Conservation (phyloP, 2,329 filamentous ascomycete species). For the Scedosporium dehoogii region DNA sequence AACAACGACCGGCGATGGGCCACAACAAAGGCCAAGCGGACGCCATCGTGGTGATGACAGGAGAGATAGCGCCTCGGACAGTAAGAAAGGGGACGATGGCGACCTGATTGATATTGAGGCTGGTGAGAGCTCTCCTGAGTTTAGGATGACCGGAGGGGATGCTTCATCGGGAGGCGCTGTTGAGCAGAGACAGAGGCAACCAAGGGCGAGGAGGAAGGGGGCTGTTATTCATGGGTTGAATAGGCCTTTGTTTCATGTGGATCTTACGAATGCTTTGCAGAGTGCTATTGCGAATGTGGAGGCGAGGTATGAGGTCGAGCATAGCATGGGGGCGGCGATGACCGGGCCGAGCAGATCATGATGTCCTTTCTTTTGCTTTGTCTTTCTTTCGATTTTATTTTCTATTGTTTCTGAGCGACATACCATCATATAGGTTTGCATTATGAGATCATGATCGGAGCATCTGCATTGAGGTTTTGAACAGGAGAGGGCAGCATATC, state of each 20-base stretch:
- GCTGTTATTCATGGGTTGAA: conserved; percentile 72
- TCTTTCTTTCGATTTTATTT: too few species aligned
- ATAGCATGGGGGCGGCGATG: neutral
- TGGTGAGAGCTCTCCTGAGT: too few species aligned
- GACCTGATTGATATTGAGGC: too few species aligned
- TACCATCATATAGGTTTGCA: too few species aligned
- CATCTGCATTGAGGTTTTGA: too few species aligned
- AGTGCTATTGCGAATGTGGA: conserved; percentile 75
- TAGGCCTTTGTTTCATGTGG: conserved; percentile 86
- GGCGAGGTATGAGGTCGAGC: conserved; percentile 29
- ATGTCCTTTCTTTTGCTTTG: neutral
- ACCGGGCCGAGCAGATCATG: neutral
- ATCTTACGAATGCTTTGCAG: conserved; percentile 80
- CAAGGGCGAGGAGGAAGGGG: conserved; percentile 37
- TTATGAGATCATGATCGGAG: too few species aligned
- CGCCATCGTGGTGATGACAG: neutral
- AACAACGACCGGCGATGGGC: neutral
- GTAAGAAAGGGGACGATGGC: too few species aligned
- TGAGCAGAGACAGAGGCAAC: conserved; percentile 45
- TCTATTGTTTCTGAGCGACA: too few species aligned
- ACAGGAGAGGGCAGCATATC: too few species aligned
- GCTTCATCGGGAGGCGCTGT: too few species aligned
- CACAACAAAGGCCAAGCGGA: neutral
- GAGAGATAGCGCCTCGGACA: too few species aligned
- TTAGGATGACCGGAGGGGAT: too few species aligned